Conservation (phyloP, 2,329 filamentous ascomycete genomes). For the Microascus cirrosus region DNA sequence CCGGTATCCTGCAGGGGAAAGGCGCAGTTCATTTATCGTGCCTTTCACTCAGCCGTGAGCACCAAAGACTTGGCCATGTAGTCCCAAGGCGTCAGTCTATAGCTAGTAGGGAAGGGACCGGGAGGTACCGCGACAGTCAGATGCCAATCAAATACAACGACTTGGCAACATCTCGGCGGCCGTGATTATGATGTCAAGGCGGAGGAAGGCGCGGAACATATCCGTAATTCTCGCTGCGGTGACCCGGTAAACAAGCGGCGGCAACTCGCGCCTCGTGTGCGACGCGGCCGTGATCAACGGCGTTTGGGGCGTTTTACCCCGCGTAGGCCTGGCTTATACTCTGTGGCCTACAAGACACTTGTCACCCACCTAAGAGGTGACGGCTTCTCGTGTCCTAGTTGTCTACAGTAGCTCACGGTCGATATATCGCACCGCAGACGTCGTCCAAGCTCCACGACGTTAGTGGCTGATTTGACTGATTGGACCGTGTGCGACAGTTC, state of each 20-base stretch:
- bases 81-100: not conserved
- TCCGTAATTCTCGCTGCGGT: not conserved
- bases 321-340: too few species aligned
- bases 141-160: not conserved
- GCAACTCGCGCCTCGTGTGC: not conserved
- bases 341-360: not conserved
- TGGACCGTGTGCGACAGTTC: not conserved
- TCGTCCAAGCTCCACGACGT: not conserved
- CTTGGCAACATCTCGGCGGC: not conserved
- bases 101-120: not conserved
- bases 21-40: not conserved
- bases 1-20: not conserved
- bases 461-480: not conserved
- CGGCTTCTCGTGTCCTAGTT: too few species aligned
- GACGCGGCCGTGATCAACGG: not conserved
- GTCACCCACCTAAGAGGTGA: not conserved
- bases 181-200: not conserved
- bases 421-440: not conserved
- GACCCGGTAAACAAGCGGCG: not conserved
- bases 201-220: not conserved
- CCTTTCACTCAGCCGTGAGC: not conserved
- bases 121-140: not conserved
- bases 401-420: too few species aligned
- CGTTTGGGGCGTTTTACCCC: not conserved
- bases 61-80: not conserved